Conservation (phyloP, 192 early-diverging fungal species). For the Allomyces arbusculus region DNA sequence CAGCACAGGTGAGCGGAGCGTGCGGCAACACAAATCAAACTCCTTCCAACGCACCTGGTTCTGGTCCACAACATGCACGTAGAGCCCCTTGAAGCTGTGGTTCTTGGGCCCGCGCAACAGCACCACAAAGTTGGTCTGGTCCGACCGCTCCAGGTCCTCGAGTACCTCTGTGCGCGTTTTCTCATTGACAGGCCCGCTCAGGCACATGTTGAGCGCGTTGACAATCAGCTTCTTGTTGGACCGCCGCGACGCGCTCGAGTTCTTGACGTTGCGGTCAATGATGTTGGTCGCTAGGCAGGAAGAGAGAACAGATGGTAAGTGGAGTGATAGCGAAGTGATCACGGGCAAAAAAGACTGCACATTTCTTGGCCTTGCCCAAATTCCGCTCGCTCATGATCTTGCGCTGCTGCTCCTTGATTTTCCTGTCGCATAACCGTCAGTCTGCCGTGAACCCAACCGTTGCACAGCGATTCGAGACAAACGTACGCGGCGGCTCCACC, state of each 20-base stretch:
- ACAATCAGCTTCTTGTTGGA: neutral
- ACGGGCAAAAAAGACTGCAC: too few relatives aligned
- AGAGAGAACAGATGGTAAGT: too few relatives aligned
- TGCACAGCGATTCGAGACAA: too few relatives aligned
- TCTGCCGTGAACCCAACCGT: too few relatives aligned
- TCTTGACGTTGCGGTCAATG: neutral
- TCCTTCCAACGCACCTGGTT: constrained; percentile 7
- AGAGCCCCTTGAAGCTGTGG: constrained; percentile 27
- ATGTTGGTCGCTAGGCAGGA: neutral
- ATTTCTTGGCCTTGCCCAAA: too few relatives aligned
- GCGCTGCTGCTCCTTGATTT: too few relatives aligned
- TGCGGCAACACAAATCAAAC: neutral
- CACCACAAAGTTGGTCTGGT: constrained; percentile 22
- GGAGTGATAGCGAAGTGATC: too few relatives aligned
- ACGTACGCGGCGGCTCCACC: too few relatives aligned
- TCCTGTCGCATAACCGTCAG: too few relatives aligned
- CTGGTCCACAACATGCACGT: constrained; percentile 18
- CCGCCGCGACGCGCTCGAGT: neutral
- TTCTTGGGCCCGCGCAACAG: constrained; percentile 24
- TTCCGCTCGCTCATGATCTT: too few relatives aligned
- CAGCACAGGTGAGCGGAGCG: too few relatives aligned
- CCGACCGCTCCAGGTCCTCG: constrained; percentile 19
- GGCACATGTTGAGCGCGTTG: neutral
- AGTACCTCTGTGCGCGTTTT: neutral
- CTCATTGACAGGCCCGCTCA: neutral